phyloP scores from a whole-genome alignment of 2,329 filamentous ascomycete genomes.

The Monilinia aucupariae region DNA sequence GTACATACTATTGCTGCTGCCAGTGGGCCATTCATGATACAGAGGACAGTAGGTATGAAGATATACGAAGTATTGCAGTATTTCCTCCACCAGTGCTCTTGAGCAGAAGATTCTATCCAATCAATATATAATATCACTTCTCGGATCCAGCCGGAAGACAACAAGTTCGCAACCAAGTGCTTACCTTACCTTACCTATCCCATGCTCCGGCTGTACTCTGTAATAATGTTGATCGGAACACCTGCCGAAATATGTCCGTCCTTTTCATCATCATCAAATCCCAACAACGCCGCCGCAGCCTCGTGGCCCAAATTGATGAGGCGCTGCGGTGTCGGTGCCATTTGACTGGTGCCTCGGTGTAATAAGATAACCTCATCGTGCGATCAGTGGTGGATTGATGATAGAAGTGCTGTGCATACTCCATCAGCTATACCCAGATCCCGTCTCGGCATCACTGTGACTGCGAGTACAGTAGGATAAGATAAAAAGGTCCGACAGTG shows the following conservation, averaged over 20 bases:
- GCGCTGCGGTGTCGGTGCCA: neutral
- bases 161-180: neutral
- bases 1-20: no score
- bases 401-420: neutral
- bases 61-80: no score
- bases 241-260: neutral
- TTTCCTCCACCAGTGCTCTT: no score
- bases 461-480: no score
- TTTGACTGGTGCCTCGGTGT: constrained; percentile 2
- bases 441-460: no score
- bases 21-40: no score
- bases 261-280: neutral
- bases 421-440: neutral
- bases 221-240: no score
- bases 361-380: neutral
- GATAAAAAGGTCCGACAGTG: no score
- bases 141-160: neutral
- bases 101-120: neutral
- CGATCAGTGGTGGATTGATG: neutral
- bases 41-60: no score
- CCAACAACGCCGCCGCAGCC: neutral
- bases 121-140: neutral
- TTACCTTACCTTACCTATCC: no score
- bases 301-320: neutral
- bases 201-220: no score